A percentile compares a stretch with the other conserved stretches of the same genome.
Evolutionary conservation across 2,329 filamentous ascomycete species (phyloP).

Genomic region (Aspergillus phoenicis): DNA sequence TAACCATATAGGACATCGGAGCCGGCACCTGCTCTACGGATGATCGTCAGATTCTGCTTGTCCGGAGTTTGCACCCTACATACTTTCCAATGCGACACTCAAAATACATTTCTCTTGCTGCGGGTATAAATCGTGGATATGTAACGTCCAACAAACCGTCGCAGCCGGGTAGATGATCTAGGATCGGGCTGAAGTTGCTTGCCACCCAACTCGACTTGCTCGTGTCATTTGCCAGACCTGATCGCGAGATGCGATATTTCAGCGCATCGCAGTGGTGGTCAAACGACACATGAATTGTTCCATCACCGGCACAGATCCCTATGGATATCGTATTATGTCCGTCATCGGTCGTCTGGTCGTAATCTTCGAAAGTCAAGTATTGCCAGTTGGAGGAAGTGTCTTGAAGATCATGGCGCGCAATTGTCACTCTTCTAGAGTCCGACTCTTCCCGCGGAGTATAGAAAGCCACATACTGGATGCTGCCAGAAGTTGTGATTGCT

Average conservation of each 20-base stretch:
- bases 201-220: not conserved
- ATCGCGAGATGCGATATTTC: constrained; percentile 1
- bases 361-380: constrained; percentile 1
- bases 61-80: not conserved
- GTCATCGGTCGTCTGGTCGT: constrained; percentile 2
- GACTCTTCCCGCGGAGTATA: not conserved
- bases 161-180: constrained; percentile 2
- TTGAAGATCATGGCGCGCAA: not conserved
- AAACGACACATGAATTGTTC: constrained; percentile 4
- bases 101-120: not conserved
- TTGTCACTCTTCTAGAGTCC: not conserved
- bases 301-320: constrained; percentile 3
- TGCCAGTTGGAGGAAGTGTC: not conserved
- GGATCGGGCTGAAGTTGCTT: not conserved
- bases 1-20: constrained; percentile 5
- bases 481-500: not conserved
- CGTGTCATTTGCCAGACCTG: not conserved
- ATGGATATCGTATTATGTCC: constrained; percentile 6
- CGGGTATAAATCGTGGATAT: constrained; percentile 1
- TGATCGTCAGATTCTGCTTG: not conserved
- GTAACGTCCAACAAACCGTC: not conserved
- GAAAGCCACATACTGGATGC: constrained; percentile 7
- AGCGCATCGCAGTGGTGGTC: constrained; percentile 6
- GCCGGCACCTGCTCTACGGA: constrained; percentile 5
- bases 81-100: constrained; percentile 7